Evolutionary conservation across 768 basidiomycete genomes (phyloP), one percentile per base, ranked within the genome.

Genomic region (Cystofilobasidium bisporidii): DNA sequence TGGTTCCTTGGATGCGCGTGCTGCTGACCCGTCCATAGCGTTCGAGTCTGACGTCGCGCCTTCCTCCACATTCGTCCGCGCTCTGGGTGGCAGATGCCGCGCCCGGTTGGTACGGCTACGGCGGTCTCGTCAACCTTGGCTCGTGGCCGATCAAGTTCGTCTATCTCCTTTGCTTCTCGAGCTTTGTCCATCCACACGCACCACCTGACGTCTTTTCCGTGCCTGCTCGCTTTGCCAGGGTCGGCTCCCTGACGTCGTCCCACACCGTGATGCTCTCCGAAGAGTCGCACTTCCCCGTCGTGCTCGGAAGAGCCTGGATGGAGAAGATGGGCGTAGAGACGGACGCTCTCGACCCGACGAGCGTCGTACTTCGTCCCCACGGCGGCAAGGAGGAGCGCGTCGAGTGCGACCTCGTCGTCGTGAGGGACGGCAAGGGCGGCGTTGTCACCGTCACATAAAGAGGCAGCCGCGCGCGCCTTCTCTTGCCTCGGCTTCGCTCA

Each of bases 201-300:
- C 70, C 71, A 36, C 79, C 77, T 40, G 79, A 41, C 40, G 77
- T 69, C 24, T 70, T 48, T 18, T 12, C 26, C 24, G 22, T 11
- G n/a, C 47, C 9, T 11, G 20, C 32, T 56, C 36, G 24, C 36
- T 28, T 18, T 61, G 55, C 14, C 69, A 71, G 65, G 65, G 78
- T 80, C 64, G 80, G 79, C 10, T 59, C 64, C 12, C 74, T 75
- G 69, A 78, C 78, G 20, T 74, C 74, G 14, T 71, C 72, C 32
- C 79, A 79, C 67, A 73, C 83, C 0, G 92, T 97, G 12, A 92
- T 89, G 77, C 82, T 98, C 36, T 87, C 89, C 4, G 96, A 99
- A 75, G 93, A 96, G 75, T 86, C 87, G 0, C 91, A 97, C 74
- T 98, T 98, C 77, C 92, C 96, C 72, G 89, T 97, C 57, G 87